Base-by-base conservation (phyloP, 768 basidiomycete genomes). In the Leccinum uliginosum region DNA sequence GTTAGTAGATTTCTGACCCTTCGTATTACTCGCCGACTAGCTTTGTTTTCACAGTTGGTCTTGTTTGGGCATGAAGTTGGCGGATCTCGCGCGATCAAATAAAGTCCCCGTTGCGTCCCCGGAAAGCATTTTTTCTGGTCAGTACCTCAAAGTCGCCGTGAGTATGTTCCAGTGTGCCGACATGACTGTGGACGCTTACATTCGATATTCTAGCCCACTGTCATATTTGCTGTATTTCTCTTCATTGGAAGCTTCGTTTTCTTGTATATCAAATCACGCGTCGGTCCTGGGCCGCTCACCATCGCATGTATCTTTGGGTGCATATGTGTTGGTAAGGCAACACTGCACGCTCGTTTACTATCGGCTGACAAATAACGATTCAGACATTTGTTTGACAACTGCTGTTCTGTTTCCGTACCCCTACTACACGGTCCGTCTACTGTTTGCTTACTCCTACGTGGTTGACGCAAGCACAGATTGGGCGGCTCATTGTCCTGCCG, bases 331-430 rank as follows among this genome's bases (percentile, higher is more conserved):
- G 83, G 85, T 83, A 54, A 55, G 76, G 59, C 24, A 43, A n/a
- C 23, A 15, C 46, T 10, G 6, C 34, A n/a, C 19, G 19, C 24
- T 38, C 17, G 2, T 30, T 14, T 29, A 12, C 51, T 34, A 17
- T 6, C 30, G 26, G 10, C 45, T 57, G 17, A 63, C 29, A 50
- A 29, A 23, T 8, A 24, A 9, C 55, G 32, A 6, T 55, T 23
- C 57, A 85, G 87, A 87, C 62, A 84, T 87, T 17, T 70, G 73
- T 15, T 62, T 87, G 17, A 83, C 81, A 0, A 83, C 82, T 0
- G 80, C 82, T 1, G 78, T 70, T 12, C 70, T 91, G 8, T 84
- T 80, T 62, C 89, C 89, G 1, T 89, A 76, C 60, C 82, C 87
- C 2, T 80, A 79, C 64, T 91, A 90, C 67, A 60, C 51, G 54